phyloP scores from a whole-genome alignment of 257 asterid species.

The Lycium ferocissimum region DNA sequence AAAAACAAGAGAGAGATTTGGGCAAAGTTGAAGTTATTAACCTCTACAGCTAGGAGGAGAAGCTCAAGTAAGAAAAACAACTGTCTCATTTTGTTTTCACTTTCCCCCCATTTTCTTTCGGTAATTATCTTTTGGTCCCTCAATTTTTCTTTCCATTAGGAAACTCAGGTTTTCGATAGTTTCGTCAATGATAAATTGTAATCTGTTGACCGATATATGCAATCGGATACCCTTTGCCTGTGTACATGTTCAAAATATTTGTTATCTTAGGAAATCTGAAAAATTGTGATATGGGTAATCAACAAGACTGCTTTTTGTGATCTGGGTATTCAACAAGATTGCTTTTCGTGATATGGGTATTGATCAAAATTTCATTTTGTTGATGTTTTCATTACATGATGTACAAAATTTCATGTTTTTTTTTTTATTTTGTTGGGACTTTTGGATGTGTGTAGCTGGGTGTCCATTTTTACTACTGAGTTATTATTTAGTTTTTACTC shows the following conservation, averaged over 20 bases:
- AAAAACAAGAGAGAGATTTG: not conserved
- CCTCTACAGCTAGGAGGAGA: constrained; percentile 24
- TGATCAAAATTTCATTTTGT: not conserved
- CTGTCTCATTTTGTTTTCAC: not conserved
- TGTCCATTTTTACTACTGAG: not conserved
- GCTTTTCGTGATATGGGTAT: constrained; percentile 17
- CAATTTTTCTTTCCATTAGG: not conserved
- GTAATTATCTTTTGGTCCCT: not conserved
- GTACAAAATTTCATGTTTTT: not conserved
- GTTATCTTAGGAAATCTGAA: not conserved
- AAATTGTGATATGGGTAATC: too few relatives aligned
- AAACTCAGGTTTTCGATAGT: not conserved
- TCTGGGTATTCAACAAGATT: not conserved
- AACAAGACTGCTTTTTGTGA: not conserved
- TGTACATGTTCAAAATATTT: not conserved
- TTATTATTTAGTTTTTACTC: not conserved
- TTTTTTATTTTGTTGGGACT: not conserved
- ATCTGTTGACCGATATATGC: not conserved
- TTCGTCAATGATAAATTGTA: not conserved
- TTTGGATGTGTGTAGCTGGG: constrained; percentile 6
- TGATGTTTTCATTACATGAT: not conserved
- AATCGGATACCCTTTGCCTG: not conserved
- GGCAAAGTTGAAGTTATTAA: constrained; percentile 22
- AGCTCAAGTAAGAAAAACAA: constrained; percentile 17
- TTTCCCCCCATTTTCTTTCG: not conserved